Evolutionary conservation across 495 filamentous ascomycete genomes (phyloP).

Genomic region (Neurospora sp.): DNA sequence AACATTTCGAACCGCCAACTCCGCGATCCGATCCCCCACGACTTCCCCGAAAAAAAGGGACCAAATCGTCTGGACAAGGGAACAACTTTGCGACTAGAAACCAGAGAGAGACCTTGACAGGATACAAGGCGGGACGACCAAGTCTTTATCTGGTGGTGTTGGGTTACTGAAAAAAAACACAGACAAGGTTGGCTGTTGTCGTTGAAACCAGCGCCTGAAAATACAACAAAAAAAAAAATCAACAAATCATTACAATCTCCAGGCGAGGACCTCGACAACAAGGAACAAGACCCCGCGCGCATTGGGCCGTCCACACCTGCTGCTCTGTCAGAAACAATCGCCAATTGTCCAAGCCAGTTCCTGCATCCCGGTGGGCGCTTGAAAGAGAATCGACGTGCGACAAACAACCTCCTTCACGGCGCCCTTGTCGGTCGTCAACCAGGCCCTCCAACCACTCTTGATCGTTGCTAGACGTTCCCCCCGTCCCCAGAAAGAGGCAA

Average conservation of each 20-base stretch:
- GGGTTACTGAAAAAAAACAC: not conserved
- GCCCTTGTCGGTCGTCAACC: not conserved
- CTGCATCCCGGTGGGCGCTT: not conserved
- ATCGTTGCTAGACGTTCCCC: not conserved
- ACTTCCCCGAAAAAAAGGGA: not conserved
- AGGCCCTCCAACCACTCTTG: not conserved
- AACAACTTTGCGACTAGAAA: not conserved
- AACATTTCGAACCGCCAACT: not conserved
- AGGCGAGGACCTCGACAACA: not conserved
- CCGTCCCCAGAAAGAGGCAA: not conserved
- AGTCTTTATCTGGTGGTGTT: not conserved
- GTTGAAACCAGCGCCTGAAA: not conserved
- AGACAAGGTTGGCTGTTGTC: not conserved
- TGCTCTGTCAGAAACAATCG: not conserved
- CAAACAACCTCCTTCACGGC: not conserved
- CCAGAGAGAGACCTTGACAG: not conserved
- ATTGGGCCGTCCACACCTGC: not conserved
- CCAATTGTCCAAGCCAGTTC: not conserved
- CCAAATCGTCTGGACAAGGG: not conserved
- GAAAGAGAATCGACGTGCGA: not conserved
- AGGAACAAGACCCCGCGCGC: not conserved
- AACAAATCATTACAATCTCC: not conserved
- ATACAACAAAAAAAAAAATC: not conserved
- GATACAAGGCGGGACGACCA: not conserved
- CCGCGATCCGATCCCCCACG: not conserved